A percentile compares a stretch with the other conserved stretches of the same genome.
These are phyloP conservation scores for Nadsonia starkeyi-henricii DNA, from an alignment of 1,139 yeast genomes.

Conservation along the genomic window DNA sequence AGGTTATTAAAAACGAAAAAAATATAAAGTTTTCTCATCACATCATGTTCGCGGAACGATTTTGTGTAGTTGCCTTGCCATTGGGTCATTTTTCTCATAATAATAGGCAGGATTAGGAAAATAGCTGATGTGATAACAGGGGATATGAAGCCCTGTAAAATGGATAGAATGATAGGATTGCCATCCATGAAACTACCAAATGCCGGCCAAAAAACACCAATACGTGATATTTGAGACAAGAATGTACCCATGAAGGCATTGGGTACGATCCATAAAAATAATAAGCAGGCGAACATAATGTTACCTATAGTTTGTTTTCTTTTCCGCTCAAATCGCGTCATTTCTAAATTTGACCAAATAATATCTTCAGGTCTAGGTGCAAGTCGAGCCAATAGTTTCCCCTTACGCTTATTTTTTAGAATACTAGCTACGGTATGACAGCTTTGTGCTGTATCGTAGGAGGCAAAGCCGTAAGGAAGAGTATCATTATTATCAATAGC, in stretches of 20 bases:
- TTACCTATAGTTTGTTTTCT: conserved; percentile 50
- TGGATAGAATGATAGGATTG: conserved; percentile 47
- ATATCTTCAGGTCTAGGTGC: conserved; percentile 88
- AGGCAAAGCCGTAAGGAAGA: conserved; percentile 26
- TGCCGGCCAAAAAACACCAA: conserved; percentile 50
- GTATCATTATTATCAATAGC: conserved; percentile 10
- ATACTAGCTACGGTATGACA: conserved; percentile 19
- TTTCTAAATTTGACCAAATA: conserved; percentile 60
- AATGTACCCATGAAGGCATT: conserved; percentile 57
- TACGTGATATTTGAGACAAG: conserved; percentile 55
- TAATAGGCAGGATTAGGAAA: conserved; percentile 53
- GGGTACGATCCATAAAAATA: conserved; percentile 57
- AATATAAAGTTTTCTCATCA: conserved; percentile 25
- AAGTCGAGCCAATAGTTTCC: conserved; percentile 49
- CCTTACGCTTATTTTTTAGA: conserved; percentile 8
- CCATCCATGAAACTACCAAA: conserved; percentile 48
- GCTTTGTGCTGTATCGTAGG: conserved; percentile 19
- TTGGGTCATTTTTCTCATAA: conserved; percentile 25
- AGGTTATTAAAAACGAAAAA: conserved; percentile 73
- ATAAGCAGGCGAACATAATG: conserved; percentile 49
- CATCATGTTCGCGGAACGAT: conserved; percentile 26
- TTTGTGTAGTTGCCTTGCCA: conserved; percentile 28
- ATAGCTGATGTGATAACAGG: conserved; percentile 70
- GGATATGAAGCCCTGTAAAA: conserved; percentile 61
- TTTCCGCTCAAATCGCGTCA: conserved; percentile 44